Evolutionary conservation across 345 rosid genomes (phyloP).

Genomic region (Microcos paniculata): DNA sequence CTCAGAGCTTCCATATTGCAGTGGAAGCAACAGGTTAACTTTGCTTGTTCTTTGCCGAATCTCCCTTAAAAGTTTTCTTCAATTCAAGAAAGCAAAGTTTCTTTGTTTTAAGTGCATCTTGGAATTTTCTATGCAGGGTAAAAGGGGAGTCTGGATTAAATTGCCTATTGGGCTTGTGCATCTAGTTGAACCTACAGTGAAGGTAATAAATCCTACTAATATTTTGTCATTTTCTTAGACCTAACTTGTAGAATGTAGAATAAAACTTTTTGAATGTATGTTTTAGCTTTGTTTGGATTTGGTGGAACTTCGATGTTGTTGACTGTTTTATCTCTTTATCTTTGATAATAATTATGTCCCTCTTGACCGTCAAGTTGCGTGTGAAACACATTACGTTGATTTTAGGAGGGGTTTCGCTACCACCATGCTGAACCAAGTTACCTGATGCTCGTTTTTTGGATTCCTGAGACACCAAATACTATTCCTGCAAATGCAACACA

Average conservation of each 20-base stretch:
- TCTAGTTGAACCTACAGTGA: conserved; percentile 67
- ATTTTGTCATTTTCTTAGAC: neutral
- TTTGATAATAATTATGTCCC: neutral
- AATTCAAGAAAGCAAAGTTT: too few species aligned
- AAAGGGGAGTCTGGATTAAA: conserved; percentile 79
- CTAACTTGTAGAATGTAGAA: neutral
- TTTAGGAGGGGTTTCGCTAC: conserved; percentile 69
- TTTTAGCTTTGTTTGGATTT: neutral
- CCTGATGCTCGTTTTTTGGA: conserved; percentile 84
- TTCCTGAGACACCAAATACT: conserved; percentile 57
- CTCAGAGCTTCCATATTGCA: conserved; percentile 44
- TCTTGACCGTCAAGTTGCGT: conserved; percentile 5
- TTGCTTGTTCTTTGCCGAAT: neutral
- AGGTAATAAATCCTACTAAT: conserved; percentile 41
- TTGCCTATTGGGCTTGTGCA: conserved; percentile 58
- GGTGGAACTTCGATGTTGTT: neutral
- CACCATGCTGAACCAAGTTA: conserved; percentile 87
- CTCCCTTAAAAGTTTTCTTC: neutral
- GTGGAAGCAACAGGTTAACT: conserved; percentile 56
- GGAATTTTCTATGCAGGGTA: conserved; percentile 45
- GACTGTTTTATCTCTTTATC: neutral
- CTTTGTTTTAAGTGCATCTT: too few species aligned
- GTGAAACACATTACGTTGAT: conserved; percentile 1
- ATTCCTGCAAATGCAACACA: conserved; percentile 83
- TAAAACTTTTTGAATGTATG: neutral